phyloP scores from a whole-genome alignment of 2,329 filamentous ascomycete genomes.

The Stagonosporopsis cucurbitacearum region DNA sequence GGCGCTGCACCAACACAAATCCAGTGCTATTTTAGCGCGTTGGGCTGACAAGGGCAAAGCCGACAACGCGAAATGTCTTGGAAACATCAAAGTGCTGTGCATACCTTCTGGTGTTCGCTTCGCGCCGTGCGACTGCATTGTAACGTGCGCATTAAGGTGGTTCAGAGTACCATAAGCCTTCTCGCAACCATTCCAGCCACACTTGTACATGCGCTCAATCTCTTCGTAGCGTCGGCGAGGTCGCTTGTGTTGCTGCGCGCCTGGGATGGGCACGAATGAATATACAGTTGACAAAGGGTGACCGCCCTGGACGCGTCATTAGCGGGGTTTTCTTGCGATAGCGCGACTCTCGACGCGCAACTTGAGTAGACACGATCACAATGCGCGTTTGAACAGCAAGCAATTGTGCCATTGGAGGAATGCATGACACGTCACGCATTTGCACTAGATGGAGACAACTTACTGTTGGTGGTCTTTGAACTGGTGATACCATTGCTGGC shows the following conservation, averaged over 20 bases:
- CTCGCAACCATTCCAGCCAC: constrained; percentile 97
- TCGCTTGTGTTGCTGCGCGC: constrained; percentile 95
- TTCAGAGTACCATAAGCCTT: constrained; percentile 98
- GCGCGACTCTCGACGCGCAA: neutral
- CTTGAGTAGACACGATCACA: neutral
- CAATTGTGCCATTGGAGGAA: neutral
- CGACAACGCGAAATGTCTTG: constrained; percentile 23
- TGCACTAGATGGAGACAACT: constrained; percentile 43
- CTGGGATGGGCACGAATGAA: constrained; percentile 96
- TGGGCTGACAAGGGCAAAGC: constrained; percentile 37
- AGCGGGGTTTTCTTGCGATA: constrained; percentile 10
- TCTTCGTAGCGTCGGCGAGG: constrained; percentile 94
- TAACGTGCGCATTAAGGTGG: constrained; percentile 96
- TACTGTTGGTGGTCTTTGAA: constrained; percentile 68
- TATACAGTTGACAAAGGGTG: constrained; percentile 79
- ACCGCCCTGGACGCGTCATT: constrained; percentile 49
- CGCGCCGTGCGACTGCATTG: constrained; percentile 94
- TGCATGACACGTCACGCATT: neutral
- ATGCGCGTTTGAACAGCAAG: neutral
- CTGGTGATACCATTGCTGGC: constrained; percentile 65
- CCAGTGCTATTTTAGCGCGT: constrained; percentile 38
- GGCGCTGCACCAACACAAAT: constrained; percentile 34
- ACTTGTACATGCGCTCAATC: constrained; percentile 99
- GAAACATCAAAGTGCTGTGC: constrained; percentile 44
- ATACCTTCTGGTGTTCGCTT: constrained; percentile 98